These are phyloP conservation scores for Pichia manshurica DNA, from an alignment of 805 yeast species.

Conservation along the genomic window DNA sequence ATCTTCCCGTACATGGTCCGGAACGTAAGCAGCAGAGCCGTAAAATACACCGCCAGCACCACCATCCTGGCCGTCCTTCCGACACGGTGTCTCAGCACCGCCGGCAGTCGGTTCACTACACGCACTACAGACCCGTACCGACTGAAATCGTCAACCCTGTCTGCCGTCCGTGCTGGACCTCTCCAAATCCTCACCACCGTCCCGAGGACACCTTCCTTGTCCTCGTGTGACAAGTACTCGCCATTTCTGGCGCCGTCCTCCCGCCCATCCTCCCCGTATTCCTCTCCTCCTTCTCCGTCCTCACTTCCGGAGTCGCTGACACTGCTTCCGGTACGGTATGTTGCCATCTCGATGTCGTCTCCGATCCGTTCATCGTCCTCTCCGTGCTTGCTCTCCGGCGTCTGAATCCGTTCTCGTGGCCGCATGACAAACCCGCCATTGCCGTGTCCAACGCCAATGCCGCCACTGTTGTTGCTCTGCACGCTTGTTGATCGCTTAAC, in stretches of 20 bases:
- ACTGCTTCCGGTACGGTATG: neutral
- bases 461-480: neutral
- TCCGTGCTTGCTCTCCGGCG: neutral
- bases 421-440: neutral
- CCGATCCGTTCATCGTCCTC: neutral
- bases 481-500: neutral
- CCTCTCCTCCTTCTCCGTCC: neutral
- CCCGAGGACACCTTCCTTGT: neutral
- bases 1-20: neutral
- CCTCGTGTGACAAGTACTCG: neutral
- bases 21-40: neutral
- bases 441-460: neutral
- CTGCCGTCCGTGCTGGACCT: constrained; percentile 44
- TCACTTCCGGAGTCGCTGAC: neutral
- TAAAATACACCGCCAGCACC: neutral
- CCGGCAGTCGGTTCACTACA: no score
- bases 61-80: no score
- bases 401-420: neutral
- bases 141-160: constrained; percentile 1
- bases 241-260: neutral
- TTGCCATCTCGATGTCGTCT: neutral
- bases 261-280: neutral
- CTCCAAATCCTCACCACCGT: constrained; percentile 35
- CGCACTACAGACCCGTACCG: neutral
- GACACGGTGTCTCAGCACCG: no score